Percentiles rank a stretch among this genome's conserved stretches.
These are phyloP conservation scores for Bjerkandera adusta DNA, from an alignment of 1,284 basidiomycete genomes.

Conservation along the genomic window DNA sequence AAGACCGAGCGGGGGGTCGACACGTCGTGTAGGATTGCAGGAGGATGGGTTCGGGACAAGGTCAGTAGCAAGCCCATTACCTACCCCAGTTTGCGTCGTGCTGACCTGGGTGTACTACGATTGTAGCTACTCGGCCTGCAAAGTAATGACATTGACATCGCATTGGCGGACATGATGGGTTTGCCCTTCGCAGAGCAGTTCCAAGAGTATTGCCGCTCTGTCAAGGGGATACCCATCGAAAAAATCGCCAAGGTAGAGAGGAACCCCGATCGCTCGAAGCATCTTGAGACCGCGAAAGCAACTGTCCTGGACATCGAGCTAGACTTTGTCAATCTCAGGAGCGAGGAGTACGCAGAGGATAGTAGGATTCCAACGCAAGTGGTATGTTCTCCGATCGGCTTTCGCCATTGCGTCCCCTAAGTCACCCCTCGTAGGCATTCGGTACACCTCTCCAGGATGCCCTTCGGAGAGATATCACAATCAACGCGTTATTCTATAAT, in stretches of 20 bases:
- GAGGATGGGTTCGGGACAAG: slow-evolving; percentile 98
- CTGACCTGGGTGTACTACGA: slow-evolving; percentile 8
- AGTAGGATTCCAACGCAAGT: slow-evolving; percentile 90
- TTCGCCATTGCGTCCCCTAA: not conserved
- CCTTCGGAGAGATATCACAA: slow-evolving; percentile 88
- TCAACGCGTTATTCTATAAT: slow-evolving; percentile 97
- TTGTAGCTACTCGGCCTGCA: slow-evolving; percentile 77
- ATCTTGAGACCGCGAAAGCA: slow-evolving; percentile 95
- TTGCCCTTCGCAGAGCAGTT: slow-evolving; percentile 86
- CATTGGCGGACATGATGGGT: slow-evolving; percentile 89
- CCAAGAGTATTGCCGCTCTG: slow-evolving; percentile 60
- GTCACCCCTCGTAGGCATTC: slow-evolving; percentile 59
- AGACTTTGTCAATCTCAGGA: slow-evolving; percentile 94
- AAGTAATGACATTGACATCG: slow-evolving; percentile 94
- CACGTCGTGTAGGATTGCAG: slow-evolving; percentile 84
- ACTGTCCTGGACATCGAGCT: slow-evolving; percentile 82
- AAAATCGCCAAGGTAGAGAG: slow-evolving; percentile 82
- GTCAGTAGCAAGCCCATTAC: slow-evolving; percentile 40
- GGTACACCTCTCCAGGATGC: slow-evolving; percentile 96
- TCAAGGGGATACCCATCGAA: slow-evolving; percentile 55
- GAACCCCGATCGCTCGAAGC: slow-evolving; percentile 98
- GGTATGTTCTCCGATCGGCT: slow-evolving; percentile 44
- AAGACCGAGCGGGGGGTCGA: slow-evolving; percentile 46
- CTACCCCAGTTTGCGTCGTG: slow-evolving; percentile 9
- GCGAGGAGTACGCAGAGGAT: slow-evolving; percentile 86